Evolutionary conservation across 495 filamentous ascomycete genomes (phyloP), one percentile per base, ranked within the genome.

Genomic region (Talaromyces liani): DNA sequence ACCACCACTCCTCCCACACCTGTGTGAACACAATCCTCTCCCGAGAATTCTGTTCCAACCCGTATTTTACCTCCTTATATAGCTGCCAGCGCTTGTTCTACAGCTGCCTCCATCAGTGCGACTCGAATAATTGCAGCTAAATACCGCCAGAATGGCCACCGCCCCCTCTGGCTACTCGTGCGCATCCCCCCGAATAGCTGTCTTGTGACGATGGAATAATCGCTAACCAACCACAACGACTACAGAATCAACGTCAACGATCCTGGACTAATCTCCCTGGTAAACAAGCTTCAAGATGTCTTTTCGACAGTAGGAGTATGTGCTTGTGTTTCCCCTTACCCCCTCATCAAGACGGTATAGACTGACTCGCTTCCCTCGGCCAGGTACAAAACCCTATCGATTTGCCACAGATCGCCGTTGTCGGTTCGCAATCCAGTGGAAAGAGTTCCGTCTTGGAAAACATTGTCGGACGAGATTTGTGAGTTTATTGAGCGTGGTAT

Each of bases 371-470:
- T 63, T 20, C 57, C 69, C 65, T 66, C 45, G 57, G 69, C 56
- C 67, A 91, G 88, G 88, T 91, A 56, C 89, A 97, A 83, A 99
- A 99, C 77, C 95, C 95, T 54, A 99, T 99, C 81, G 95, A 99
- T 82, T 78, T 99, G 64, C 95, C 95, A 27, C 95, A 99, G 82
- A 99, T 99, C 77, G 94, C 89, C 64, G 95, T 99, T 63, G 95
- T 99, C 56, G 95, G 95, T 68, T 97, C 93, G 73, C 95, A 99
- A 81, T 98, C 95, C 12, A 97, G 92, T 75, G 95, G 95, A 73
- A 99, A 99, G 87, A 97, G 93, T 82, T 98, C 94, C n/a, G 95
- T 99, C 68, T 77, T 99, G 70, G 95, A 99, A 79, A 99, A 99
- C 71, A 99, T 99, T 69, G 95, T 99, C 47, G 95, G 95, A 41